A percentile compares a stretch with the other conserved stretches of the same genome.
phyloP scores from a whole-genome alignment of 257 asterid genomes.

The Ajuga chamaepitys region DNA sequence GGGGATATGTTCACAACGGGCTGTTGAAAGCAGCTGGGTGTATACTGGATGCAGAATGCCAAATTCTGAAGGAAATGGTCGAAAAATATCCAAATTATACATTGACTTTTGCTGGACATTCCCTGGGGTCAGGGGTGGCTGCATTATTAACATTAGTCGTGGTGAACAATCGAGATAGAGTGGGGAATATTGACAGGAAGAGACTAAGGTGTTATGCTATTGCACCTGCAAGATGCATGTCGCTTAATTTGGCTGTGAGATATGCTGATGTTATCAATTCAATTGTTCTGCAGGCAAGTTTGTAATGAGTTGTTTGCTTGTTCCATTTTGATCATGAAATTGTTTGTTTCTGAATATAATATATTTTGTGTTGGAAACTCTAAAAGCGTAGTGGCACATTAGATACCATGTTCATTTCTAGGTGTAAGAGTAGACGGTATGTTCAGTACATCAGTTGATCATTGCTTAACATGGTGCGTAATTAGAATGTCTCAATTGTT shows the following conservation, averaged over 20 bases:
- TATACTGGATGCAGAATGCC: slow-evolving; percentile 53
- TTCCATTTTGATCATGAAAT: neutral
- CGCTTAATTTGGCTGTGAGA: slow-evolving; percentile 76
- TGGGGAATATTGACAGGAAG: slow-evolving; percentile 67
- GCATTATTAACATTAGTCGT: slow-evolving; percentile 58
- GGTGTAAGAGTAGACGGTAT: too few relatives aligned
- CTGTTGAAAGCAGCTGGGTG: slow-evolving; percentile 66
- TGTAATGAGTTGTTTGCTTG: neutral
- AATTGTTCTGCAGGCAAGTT: slow-evolving; percentile 75
- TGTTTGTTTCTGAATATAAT: neutral
- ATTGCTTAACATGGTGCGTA: too few relatives aligned
- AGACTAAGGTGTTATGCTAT: slow-evolving; percentile 74
- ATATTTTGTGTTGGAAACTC: neutral
- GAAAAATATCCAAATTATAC: slow-evolving; percentile 60
- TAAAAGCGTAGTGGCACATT: neutral
- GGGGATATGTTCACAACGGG: slow-evolving; percentile 85
- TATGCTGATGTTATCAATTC: slow-evolving; percentile 88
- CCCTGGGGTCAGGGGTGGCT: slow-evolving; percentile 90
- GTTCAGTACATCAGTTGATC: too few relatives aligned
- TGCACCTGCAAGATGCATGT: slow-evolving; percentile 94
- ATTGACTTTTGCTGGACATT: slow-evolving; percentile 76
- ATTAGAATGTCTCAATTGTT: neutral
- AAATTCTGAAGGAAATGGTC: slow-evolving; percentile 47
- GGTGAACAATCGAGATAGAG: slow-evolving; percentile 45
- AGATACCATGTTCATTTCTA: too few relatives aligned